A percentile compares a stretch with the other conserved stretches of the same genome.
phyloP scores from a whole-genome alignment of 1,284 basidiomycete genomes.

The Gomphus sp. region DNA sequence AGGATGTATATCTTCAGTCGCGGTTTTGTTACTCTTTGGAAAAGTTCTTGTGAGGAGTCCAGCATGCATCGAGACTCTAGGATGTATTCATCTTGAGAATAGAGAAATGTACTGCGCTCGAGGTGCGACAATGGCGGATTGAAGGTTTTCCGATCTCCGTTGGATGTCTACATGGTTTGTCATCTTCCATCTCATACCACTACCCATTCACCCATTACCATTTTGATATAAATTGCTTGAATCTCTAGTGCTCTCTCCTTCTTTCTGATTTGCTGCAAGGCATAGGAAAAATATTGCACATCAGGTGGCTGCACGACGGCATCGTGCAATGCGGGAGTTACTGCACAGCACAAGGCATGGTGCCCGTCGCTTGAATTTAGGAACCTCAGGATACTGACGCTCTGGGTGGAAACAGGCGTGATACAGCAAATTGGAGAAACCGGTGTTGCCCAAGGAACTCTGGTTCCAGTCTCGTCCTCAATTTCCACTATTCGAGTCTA shows the following conservation, averaged over 20 bases:
- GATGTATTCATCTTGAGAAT: background rate
- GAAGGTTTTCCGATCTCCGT: slow-evolving; percentile 6
- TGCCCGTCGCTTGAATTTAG: too few species aligned
- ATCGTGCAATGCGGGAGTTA: slow-evolving; percentile 13
- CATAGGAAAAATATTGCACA: slow-evolving; percentile 13
- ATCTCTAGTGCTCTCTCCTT: slow-evolving; percentile 9
- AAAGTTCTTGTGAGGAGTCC: background rate
- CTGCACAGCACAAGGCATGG: slow-evolving; percentile 15
- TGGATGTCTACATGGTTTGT: slow-evolving; percentile 7
- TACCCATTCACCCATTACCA: too few species aligned
- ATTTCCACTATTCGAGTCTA: background rate
- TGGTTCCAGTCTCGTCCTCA: background rate
- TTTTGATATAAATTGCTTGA: background rate
- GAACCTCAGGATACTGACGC: background rate
- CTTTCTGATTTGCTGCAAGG: slow-evolving; percentile 14
- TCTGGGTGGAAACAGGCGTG: slow-evolving; percentile 1
- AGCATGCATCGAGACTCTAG: too few species aligned
- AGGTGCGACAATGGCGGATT: background rate
- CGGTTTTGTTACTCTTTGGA: slow-evolving; percentile 4
- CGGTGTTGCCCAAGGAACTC: slow-evolving; percentile 12
- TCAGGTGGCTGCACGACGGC: slow-evolving; percentile 12
- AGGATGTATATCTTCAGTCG: slow-evolving; percentile 2
- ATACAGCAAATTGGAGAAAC: slow-evolving; percentile 16
- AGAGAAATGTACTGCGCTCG: slow-evolving; percentile 4
- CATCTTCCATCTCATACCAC: too few species aligned